Evolutionary conservation across 768 basidiomycete genomes (phyloP).

Genomic region (Amanita rubescens): DNA sequence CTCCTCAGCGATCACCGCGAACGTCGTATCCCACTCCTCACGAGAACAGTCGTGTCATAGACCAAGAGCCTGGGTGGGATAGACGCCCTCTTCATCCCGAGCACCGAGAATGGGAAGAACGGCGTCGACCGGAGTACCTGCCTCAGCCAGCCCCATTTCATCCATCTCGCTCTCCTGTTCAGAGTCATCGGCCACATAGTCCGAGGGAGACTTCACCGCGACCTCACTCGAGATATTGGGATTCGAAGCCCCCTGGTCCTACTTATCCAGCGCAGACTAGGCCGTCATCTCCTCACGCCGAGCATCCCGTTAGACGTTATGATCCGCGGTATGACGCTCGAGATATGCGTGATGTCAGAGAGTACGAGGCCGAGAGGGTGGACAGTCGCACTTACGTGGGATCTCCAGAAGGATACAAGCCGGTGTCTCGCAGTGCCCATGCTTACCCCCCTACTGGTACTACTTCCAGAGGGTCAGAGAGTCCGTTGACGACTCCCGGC

Average conservation of each 20-base stretch:
- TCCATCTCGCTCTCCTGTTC: slow-evolving; percentile 33
- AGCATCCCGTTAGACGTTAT: slow-evolving; percentile 46
- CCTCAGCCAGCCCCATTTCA: slow-evolving; percentile 27
- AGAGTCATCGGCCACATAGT: slow-evolving; percentile 33
- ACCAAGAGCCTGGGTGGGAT: slow-evolving; percentile 55
- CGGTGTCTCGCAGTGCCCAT: slow-evolving; percentile 20
- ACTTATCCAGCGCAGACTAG: slow-evolving; percentile 23
- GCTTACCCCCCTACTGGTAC: slow-evolving; percentile 23
- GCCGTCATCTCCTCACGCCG: slow-evolving; percentile 30
- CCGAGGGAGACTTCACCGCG: slow-evolving; percentile 61
- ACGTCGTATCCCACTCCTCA: slow-evolving; percentile 37
- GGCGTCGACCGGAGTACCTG: slow-evolving; percentile 39
- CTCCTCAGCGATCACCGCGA: slow-evolving; percentile 55
- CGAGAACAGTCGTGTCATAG: slow-evolving; percentile 38
- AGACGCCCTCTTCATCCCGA: slow-evolving; percentile 43
- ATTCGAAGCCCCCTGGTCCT: slow-evolving; percentile 43
- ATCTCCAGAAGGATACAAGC: slow-evolving; percentile 39
- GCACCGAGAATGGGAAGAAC: slow-evolving; percentile 48
- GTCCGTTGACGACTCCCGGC: slow-evolving; percentile 40
- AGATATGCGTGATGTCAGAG: slow-evolving; percentile 31
- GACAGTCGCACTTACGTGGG: slow-evolving; percentile 30
- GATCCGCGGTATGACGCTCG: slow-evolving; percentile 51
- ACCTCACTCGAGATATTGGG: slow-evolving; percentile 52
- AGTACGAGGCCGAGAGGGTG: slow-evolving; percentile 38
- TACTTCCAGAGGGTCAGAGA: slow-evolving; percentile 46